Evolutionary conservation across 2,329 filamentous ascomycete species (phyloP).

Genomic region (Scedosporium minutisporum): DNA sequence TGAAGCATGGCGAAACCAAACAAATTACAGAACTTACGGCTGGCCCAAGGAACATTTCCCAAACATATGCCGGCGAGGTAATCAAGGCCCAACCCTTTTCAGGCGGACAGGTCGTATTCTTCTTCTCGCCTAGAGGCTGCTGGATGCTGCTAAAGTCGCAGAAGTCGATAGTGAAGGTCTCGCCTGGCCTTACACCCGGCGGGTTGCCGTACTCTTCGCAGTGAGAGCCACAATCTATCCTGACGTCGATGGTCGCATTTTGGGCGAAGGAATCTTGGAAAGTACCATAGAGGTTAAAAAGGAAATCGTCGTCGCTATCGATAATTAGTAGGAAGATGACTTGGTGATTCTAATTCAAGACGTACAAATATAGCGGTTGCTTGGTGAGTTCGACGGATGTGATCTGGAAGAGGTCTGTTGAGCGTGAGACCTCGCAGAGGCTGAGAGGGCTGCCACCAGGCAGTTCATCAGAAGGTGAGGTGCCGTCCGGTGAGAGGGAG

Average conservation of each 20-base stretch:
- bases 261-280: neutral
- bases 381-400: neutral
- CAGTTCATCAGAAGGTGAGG: neutral
- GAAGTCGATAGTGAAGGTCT: neutral
- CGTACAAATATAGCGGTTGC: neutral
- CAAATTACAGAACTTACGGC: neutral
- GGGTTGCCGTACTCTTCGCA: neutral
- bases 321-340: neutral
- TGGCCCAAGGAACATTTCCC: neutral
- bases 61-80: neutral
- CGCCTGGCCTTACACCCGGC: neutral
- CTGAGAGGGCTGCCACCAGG: slow-evolving; percentile 1
- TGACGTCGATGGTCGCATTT: neutral
- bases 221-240: neutral
- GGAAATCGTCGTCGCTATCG: neutral
- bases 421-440: neutral
- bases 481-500: too few relatives aligned
- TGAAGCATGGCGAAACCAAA: neutral
- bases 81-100: neutral
- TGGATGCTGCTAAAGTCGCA: neutral
- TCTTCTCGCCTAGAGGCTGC: neutral
- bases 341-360: neutral
- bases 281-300: neutral
- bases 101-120: neutral
- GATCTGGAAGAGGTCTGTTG: slow-evolving; percentile 2